Evolutionary conservation across 2,329 filamentous ascomycete species (phyloP).

Genomic region (Cercospora sp.): DNA sequence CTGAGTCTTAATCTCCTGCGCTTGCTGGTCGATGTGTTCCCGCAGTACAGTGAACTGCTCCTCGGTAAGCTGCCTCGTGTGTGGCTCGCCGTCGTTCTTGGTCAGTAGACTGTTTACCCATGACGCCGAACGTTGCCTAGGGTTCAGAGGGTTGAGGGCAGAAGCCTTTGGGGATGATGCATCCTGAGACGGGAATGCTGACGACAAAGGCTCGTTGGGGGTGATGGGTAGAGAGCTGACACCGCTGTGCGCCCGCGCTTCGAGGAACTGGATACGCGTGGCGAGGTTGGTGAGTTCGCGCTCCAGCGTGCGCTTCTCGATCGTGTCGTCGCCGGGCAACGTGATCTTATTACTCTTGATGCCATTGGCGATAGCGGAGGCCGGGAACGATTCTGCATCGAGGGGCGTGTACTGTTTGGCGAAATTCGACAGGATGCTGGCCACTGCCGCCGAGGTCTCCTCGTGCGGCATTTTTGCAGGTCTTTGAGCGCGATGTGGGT

Average conservation of each 20-base stretch:
- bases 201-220: constrained; percentile 64
- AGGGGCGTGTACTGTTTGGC: constrained; percentile 49
- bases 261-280: constrained; percentile 75
- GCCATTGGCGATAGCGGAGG: constrained; percentile 53
- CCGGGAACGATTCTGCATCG: constrained; percentile 47
- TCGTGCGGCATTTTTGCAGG: constrained; percentile 33
- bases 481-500: constrained; percentile 10
- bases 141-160: constrained; percentile 27
- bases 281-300: constrained; percentile 77
- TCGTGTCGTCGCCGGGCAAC: constrained; percentile 73
- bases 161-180: constrained; percentile 37
- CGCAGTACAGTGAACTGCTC: constrained; percentile 82
- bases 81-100: constrained; percentile 53
- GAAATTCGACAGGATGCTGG: constrained; percentile 49
- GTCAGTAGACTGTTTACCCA: constrained; percentile 56
- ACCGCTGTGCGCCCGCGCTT: constrained; percentile 66
- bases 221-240: constrained; percentile 67
- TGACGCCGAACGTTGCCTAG: constrained; percentile 41
- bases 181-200: constrained; percentile 60
- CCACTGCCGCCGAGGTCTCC: constrained; percentile 39
- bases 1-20: constrained; percentile 85
- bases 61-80: constrained; percentile 63
- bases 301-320: constrained; percentile 78
- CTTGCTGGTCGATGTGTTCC: constrained; percentile 91
- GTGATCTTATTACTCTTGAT: constrained; percentile 57